These are phyloP conservation scores for Puccinia horiana DNA, from an alignment of 1,284 basidiomycete genomes.

Conservation along the genomic window DNA sequence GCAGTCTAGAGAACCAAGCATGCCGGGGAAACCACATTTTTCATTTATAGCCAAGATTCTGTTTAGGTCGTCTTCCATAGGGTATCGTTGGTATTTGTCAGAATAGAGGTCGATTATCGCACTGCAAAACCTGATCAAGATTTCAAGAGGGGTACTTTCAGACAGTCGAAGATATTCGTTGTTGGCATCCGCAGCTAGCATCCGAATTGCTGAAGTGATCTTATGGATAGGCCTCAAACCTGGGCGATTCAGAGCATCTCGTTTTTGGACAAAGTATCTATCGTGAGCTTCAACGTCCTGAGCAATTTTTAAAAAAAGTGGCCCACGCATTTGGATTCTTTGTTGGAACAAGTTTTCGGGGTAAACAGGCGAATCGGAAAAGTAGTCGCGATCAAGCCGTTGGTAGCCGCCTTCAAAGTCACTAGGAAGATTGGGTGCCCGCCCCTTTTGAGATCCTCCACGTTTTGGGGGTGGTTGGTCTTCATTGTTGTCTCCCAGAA, in stretches of 20 bases:
- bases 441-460: too few species aligned
- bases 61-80: not conserved
- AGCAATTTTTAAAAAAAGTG: constrained; percentile 1
- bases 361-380: not conserved
- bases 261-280: not conserved
- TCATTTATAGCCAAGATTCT: not conserved
- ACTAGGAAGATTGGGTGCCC: too few species aligned
- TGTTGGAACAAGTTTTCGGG: not conserved
- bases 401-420: not conserved
- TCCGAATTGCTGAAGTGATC: not conserved
- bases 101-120: not conserved
- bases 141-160: not conserved
- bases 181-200: not conserved
- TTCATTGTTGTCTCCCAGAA: too few species aligned
- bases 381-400: not conserved
- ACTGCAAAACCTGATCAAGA: not conserved
- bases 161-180: constrained; percentile 7
- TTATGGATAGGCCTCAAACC: not conserved
- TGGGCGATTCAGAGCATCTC: not conserved
- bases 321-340: not conserved
- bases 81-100: not conserved
- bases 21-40: constrained; percentile 13
- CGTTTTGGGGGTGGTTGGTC: too few species aligned
- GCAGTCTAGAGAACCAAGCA: constrained; percentile 29
- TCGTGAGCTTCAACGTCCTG: not conserved